These are phyloP conservation scores for Neonectria ditissima DNA, from an alignment of 2,329 filamentous ascomycete species.

Conservation along the genomic window DNA sequence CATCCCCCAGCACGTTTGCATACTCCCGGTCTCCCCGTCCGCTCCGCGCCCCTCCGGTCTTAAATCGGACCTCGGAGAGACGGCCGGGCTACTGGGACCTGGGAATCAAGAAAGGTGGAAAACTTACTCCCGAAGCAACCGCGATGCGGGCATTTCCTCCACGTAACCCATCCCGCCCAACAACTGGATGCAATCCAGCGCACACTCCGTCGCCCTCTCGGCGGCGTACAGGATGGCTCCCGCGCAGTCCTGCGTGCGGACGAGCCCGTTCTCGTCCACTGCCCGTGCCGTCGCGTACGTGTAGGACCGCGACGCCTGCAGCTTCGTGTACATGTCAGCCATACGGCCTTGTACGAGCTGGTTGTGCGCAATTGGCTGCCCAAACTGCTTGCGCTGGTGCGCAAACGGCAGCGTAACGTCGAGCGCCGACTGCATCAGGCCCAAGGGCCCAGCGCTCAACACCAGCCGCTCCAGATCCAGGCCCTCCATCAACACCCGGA, in stretches of 20 bases:
- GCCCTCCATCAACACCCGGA: constrained; percentile 94
- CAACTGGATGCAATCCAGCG: constrained; percentile 89
- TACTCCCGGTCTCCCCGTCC: constrained; percentile 4
- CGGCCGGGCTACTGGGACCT: too few species aligned
- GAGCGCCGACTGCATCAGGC: constrained; percentile 92
- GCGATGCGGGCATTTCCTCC: constrained; percentile 92
- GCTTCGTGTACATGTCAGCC: constrained; percentile 97
- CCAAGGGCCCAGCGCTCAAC: constrained; percentile 88
- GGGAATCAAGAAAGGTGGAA: not conserved
- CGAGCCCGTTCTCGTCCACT: constrained; percentile 79
- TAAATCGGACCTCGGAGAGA: not conserved
- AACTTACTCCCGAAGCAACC: constrained; percentile 77
- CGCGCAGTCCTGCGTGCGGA: constrained; percentile 92
- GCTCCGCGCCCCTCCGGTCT: not conserved
- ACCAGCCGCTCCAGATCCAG: constrained; percentile 94
- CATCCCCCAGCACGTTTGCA: not conserved
- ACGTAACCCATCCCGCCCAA: constrained; percentile 96
- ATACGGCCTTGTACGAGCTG: constrained; percentile 94
- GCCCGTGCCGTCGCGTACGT: constrained; percentile 85
- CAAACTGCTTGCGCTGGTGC: constrained; percentile 91
- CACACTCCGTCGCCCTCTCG: constrained; percentile 87
- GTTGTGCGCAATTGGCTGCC: constrained; percentile 86
- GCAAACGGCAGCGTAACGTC: constrained; percentile 90
- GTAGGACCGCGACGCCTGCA: constrained; percentile 85
- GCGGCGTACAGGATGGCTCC: constrained; percentile 94